Evolutionary conservation across 2,329 filamentous ascomycete genomes (phyloP), one percentile per base, ranked within the genome.

Genomic region (Dryadomyces quercus-mongolicae): DNA sequence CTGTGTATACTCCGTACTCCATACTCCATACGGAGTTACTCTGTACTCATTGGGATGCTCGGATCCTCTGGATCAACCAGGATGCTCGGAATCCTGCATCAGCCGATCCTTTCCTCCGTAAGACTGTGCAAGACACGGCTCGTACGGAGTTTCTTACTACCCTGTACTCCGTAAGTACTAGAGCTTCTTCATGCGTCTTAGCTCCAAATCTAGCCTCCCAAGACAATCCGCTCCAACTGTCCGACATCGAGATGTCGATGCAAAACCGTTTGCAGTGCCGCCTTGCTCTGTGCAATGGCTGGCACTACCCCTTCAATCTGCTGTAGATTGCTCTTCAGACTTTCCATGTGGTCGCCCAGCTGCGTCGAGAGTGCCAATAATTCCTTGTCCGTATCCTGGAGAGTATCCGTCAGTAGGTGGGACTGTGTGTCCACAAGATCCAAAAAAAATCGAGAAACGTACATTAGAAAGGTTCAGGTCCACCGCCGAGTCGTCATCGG

Each of bases 261-360:
- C 55, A 82, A 60, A 40, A 75, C 70, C 15, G 70, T 70, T 60
- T 74, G 74, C 52, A 82, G 60, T 3, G 74, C 71, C 2, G 76
- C 77, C 51, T 68, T 70, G 59, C 71, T 77, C 54, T 67, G 71
- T 18, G 60, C 64, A 16, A 82, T 72, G 38, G 74, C 72, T 1
- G 75, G 74, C 6, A 73, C 60, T 4, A 82, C 68, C 7, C 73
- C 75, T 1, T 75, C 73, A 15, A 78, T 72, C 65, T 80, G 78
- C 55, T 71, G 66, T 43, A 81, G 66, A 60, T 82, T 82, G 46
- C 67, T 67, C 54, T 67, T 69, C 62, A 82, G 74, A 60, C 75
- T 81, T 56, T 81, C 76, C 66, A 80, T 74, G 58, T 82, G 78
- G 52, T 65, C 77, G 12, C 69, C 67, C 18, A 82, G 69, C 62